These are phyloP conservation scores for Alternaria arborescens DNA, from an alignment of 2,329 filamentous ascomycete species.

Conservation along the genomic window DNA sequence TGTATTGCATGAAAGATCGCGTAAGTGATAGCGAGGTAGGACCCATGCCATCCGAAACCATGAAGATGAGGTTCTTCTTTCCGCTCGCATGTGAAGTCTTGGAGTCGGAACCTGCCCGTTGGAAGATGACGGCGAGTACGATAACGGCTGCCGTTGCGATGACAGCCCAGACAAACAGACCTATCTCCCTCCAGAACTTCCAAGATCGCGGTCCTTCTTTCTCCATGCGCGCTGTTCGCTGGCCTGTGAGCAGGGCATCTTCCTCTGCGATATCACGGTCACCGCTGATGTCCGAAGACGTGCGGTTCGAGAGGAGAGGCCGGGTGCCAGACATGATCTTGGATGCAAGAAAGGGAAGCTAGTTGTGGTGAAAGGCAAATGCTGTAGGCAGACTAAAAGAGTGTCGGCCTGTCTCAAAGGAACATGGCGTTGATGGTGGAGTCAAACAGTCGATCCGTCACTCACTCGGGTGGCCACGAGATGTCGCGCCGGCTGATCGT, in stretches of 20 bases:
- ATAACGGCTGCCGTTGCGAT: slow-evolving; percentile 81
- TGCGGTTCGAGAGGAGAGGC: slow-evolving; percentile 63
- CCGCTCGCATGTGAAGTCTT: slow-evolving; percentile 55
- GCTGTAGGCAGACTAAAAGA: slow-evolving; percentile 16
- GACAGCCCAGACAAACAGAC: slow-evolving; percentile 83
- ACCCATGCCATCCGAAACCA: slow-evolving; percentile 99
- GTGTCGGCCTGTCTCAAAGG: slow-evolving; percentile 8
- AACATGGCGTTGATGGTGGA: slow-evolving; percentile 9
- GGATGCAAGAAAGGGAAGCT: neutral
- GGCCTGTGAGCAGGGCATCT: slow-evolving; percentile 68
- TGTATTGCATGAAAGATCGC: slow-evolving; percentile 82
- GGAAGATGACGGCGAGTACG: slow-evolving; percentile 81
- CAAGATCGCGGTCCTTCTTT: slow-evolving; percentile 53
- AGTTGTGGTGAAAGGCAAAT: neutral
- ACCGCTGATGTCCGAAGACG: slow-evolving; percentile 65
- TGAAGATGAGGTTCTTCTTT: slow-evolving; percentile 96
- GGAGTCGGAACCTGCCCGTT: slow-evolving; percentile 60
- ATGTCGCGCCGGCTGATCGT: slow-evolving; percentile 25
- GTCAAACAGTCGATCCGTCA: neutral
- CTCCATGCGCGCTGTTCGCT: slow-evolving; percentile 48
- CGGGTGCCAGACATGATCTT: slow-evolving; percentile 56
- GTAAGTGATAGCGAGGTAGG: slow-evolving; percentile 89
- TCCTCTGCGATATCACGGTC: slow-evolving; percentile 67
- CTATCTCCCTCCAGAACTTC: slow-evolving; percentile 74
- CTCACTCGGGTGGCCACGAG: slow-evolving; percentile 10